Evolutionary conservation across 805 yeast species (phyloP).

Genomic region (Debaryomyces tyrocola): DNA sequence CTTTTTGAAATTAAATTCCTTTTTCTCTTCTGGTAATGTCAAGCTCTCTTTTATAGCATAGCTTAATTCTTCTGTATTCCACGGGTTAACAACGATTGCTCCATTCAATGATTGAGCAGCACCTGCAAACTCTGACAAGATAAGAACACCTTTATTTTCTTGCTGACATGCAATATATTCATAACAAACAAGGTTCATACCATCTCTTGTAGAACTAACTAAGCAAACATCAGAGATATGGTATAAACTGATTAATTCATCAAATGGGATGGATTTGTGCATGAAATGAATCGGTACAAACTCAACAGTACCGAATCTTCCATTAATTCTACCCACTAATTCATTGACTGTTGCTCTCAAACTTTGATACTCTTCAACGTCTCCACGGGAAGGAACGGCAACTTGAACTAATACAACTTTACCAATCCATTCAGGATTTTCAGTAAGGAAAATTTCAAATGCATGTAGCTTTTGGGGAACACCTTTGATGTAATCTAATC

Average conservation of each 20-base stretch:
- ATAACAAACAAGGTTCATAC: slow-evolving; percentile 95
- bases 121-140: slow-evolving; percentile 94
- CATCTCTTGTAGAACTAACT: slow-evolving; percentile 94
- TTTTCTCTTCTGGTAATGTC: slow-evolving; percentile 82
- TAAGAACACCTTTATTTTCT: slow-evolving; percentile 79
- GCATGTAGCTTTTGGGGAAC: slow-evolving; percentile 98
- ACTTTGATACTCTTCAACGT: slow-evolving; percentile 96
- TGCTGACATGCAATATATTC: slow-evolving; percentile 97
- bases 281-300: slow-evolving; percentile 96
- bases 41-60: slow-evolving; percentile 83
- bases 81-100: slow-evolving; percentile 90
- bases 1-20: slow-evolving; percentile 73
- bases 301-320: slow-evolving; percentile 93
- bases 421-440: slow-evolving; percentile 98
- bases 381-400: slow-evolving; percentile 97
- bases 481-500: slow-evolving; percentile 95
- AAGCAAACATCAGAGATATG: slow-evolving; percentile 85
- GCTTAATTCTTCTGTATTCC: slow-evolving; percentile 95
- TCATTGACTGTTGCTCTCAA: slow-evolving; percentile 93
- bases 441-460: slow-evolving; percentile 85
- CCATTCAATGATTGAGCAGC: slow-evolving; percentile 99
- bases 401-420: slow-evolving; percentile 94
- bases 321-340: slow-evolving; percentile 94
- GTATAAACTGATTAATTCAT: slow-evolving; percentile 87
- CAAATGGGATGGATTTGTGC: slow-evolving; percentile 89